phyloP scores from a whole-genome alignment of 352 stramenopile genomes.

The Pythium phragmitis region DNA sequence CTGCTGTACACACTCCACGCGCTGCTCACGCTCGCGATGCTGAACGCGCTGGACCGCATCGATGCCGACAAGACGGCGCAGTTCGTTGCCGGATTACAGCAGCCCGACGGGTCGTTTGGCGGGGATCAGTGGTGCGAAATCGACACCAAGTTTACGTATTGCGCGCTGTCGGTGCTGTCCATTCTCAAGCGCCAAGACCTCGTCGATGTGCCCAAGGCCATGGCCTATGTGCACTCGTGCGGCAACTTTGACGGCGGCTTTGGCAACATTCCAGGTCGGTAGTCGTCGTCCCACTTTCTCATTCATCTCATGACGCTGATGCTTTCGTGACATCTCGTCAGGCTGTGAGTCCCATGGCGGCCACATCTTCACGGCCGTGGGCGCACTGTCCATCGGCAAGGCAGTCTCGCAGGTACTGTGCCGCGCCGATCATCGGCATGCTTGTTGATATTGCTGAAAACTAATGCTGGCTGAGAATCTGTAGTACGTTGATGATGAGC shows the following conservation, averaged over 20 bases:
- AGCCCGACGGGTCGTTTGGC: conserved; percentile 96
- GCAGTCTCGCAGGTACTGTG: conserved; percentile 40
- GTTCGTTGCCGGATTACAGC: conserved; percentile 92
- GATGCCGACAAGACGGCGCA: conserved; percentile 72
- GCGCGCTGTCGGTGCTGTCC: conserved; percentile 93
- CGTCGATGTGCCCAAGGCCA: conserved; percentile 89
- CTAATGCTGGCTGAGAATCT: not conserved
- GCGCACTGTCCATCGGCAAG: conserved; percentile 90
- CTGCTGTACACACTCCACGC: conserved; percentile 98
- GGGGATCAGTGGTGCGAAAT: conserved; percentile 98
- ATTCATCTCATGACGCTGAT: not conserved
- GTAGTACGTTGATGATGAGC: conserved; percentile 84
- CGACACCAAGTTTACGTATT: conserved; percentile 99
- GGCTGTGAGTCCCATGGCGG: conserved; percentile 97
- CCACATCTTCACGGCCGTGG: conserved; percentile 97
- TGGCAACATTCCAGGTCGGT: conserved; percentile 70
- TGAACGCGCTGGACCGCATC: conserved; percentile 81
- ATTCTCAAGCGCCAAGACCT: conserved; percentile 89
- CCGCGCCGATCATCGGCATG: not conserved
- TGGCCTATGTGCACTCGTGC: conserved; percentile 94
- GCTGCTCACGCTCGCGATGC: conserved; percentile 96
- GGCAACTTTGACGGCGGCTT: conserved; percentile 97
- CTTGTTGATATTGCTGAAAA: not conserved
- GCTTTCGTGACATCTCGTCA: conserved; percentile 8
- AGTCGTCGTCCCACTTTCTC: not conserved